Evolutionary conservation across 2,329 filamentous ascomycete species (phyloP), one percentile per base, ranked within the genome.

Genomic region (Phyllachora maydis): DNA sequence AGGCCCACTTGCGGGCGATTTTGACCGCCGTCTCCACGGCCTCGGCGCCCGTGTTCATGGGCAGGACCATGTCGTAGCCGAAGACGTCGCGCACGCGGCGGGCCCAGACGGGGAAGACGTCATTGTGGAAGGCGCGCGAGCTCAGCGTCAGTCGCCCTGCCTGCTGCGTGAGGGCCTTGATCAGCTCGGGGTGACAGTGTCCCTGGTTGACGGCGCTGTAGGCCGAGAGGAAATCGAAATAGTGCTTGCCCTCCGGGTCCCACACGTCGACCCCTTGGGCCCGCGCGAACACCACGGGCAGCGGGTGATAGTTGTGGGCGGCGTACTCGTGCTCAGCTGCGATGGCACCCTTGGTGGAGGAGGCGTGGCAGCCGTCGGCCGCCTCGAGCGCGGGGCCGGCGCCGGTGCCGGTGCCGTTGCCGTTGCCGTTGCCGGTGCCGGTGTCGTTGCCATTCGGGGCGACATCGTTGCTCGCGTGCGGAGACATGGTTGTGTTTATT

Each of bases 151-250:
- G 56, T 18, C 82, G 74, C 34, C 73, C 66, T 22, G 88, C 88
- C 55, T 98, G 88, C 35, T 92, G 79, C 18, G 69, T 70, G 30
- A 98, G 59, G 9, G 83, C 77, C 49, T 85, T 83, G 45, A 98
- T 71, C 27, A 95, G 70, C 54, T 91, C 83, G 4, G 88, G 88
- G 54, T 98, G 85, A 53, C 85, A 95, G 52, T 98, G 85, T 32
- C 85, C 85, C 52, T 95, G 85, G 58, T 95, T 95, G 45, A 95
- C 82, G 31, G 88, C 88, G 37, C 78, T 90, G 62, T 98, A 98
- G 34, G 88, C 88, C 22, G 85, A 95, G 35, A 98, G 69, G 54
- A 93, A 98, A 55, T 98, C 88, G 39, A 95, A 70, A 51, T 98
- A 95, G 48, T 92, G 73, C 38, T 72, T 77, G 42, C 78, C 82